phyloP scores from a whole-genome alignment of 352 stramenopile genomes.

The Globisporangium perplexum region DNA sequence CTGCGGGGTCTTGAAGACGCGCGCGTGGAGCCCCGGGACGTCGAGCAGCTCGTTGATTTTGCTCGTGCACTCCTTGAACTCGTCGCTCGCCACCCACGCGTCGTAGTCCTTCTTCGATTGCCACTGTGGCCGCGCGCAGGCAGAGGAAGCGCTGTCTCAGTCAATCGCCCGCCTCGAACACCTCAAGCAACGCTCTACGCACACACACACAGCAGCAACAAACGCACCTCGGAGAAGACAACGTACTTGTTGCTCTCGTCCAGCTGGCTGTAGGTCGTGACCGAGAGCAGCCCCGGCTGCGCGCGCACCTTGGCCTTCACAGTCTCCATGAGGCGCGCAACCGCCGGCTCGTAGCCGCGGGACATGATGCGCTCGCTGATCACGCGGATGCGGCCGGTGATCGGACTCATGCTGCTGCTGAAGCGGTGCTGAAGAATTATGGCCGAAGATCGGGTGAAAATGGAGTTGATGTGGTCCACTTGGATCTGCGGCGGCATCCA shows the following conservation, averaged over 20 bases:
- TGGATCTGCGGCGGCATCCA: not conserved
- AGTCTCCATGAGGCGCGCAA: conserved; percentile 81
- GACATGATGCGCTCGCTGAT: conserved; percentile 87
- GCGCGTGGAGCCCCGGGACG: conserved; percentile 72
- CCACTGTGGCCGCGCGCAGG: conserved; percentile 66
- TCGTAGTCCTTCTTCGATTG: conserved; percentile 78
- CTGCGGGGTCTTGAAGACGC: conserved; percentile 72
- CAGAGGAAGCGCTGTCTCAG: too few species aligned
- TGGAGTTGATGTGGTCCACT: not conserved
- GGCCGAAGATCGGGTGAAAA: not conserved
- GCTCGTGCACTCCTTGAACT: conserved; percentile 71
- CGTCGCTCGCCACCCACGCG: conserved; percentile 62
- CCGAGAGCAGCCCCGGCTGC: conserved; percentile 68
- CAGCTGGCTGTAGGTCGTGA: conserved; percentile 73
- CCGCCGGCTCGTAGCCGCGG: conserved; percentile 78
- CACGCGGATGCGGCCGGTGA: conserved; percentile 54
- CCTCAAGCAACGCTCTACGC: too few species aligned
- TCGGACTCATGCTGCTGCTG: conserved; percentile 13
- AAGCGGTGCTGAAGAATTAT: not conserved
- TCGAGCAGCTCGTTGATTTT: conserved; percentile 86
- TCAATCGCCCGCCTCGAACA: too few species aligned
- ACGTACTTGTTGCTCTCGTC: conserved; percentile 86
- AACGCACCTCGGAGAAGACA: conserved; percentile 77
- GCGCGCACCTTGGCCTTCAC: conserved; percentile 76
- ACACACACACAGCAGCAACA: not conserved